Conservation (phyloP, 345 rosid species). For the Camelina neglecta region DNA sequence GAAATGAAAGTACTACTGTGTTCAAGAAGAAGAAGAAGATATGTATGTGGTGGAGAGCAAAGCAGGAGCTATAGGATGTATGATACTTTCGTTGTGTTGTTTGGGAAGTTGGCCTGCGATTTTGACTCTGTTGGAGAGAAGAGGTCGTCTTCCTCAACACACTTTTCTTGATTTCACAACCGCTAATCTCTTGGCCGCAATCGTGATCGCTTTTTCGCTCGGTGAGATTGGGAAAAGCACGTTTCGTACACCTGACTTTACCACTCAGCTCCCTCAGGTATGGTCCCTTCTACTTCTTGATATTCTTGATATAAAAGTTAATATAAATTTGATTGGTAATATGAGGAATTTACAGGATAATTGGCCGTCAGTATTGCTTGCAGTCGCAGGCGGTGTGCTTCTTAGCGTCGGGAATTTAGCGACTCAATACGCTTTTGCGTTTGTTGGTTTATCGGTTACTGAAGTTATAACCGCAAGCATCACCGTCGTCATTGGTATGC, state of each 20-base stretch:
- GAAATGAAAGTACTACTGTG: background rate
- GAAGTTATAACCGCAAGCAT: slow-evolving; percentile 79
- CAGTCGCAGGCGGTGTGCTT: slow-evolving; percentile 78
- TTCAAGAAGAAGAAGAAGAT: slow-evolving; percentile 34
- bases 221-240: slow-evolving; percentile 66
- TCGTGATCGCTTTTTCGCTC: slow-evolving; percentile 77
- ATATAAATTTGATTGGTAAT: background rate
- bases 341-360: slow-evolving; percentile 57
- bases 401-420: slow-evolving; percentile 82
- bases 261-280: slow-evolving; percentile 70
- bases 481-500: slow-evolving; percentile 76
- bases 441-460: slow-evolving; percentile 79
- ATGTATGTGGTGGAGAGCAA: slow-evolving; percentile 84
- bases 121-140: slow-evolving; percentile 73
- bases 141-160: slow-evolving; percentile 93
- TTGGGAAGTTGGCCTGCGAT: slow-evolving; percentile 94
- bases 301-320: background rate
- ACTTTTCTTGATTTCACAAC: slow-evolving; percentile 85
- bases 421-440: slow-evolving; percentile 83
- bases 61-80: slow-evolving; percentile 82
- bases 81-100: slow-evolving; percentile 71
- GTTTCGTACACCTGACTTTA: slow-evolving; percentile 60
- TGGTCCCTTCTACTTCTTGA: slow-evolving; percentile 24
- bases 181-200: slow-evolving; percentile 79
- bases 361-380: slow-evolving; percentile 76